A percentile compares a stretch with the other conserved stretches of the same genome.
Conservation (phyloP, 768 basidiomycete genomes). For the Lanmaoa pseudosensibilis region DNA sequence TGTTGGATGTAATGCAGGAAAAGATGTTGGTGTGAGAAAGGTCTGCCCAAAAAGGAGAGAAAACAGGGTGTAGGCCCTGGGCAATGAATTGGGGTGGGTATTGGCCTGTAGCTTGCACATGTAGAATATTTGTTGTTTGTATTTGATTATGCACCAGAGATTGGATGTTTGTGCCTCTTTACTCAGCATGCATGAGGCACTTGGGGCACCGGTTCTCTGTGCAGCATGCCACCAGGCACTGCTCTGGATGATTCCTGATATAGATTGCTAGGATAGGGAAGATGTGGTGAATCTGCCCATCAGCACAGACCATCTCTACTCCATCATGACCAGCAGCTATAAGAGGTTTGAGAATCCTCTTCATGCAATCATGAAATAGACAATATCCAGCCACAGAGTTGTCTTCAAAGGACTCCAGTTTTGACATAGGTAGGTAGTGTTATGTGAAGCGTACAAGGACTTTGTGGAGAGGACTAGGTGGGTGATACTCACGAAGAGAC, state of each 20-base stretch:
- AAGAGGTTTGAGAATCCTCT: not conserved
- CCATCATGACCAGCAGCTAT: not conserved
- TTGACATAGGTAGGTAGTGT: not conserved
- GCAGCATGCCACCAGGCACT: not conserved
- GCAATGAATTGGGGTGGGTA: not conserved
- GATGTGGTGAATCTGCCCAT: not conserved
- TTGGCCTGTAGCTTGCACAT: not conserved
- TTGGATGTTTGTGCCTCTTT: not conserved
- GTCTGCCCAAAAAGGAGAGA: not conserved
- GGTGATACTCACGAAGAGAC: too few relatives aligned
- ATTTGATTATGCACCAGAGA: not conserved
- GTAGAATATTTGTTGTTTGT: not conserved
- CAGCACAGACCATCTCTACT: not conserved
- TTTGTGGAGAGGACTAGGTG: too few relatives aligned
- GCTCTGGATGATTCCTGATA: not conserved
- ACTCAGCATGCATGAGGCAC: not conserved
- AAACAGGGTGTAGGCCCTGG: not conserved
- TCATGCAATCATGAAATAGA: not conserved
- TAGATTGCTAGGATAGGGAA: not conserved
- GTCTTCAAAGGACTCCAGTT: not conserved
- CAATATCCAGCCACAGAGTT: not conserved
- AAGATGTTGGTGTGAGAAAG: not conserved
- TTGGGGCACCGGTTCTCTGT: not conserved
- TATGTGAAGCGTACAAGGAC: too few relatives aligned
- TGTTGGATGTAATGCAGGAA: not conserved